Base-by-base conservation (phyloP, 139 green algal species). In the Chlorella sp. region DNA sequence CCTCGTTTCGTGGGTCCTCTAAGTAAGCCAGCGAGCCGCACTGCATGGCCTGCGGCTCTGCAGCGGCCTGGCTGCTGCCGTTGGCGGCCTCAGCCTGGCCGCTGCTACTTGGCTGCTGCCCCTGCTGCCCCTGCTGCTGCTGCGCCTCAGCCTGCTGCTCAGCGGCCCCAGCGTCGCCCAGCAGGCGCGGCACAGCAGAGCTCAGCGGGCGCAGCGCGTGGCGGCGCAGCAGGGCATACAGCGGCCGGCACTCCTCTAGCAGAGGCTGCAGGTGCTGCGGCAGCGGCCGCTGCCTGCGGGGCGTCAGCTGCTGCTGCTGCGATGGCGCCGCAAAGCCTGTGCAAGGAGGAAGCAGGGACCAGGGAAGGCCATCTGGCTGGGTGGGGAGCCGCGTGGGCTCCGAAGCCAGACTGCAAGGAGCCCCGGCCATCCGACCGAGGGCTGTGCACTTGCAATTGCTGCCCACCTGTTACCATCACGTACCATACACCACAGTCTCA, bases 211-310 rank as follows among this genome's bases (percentile, higher is more conserved):
- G 68, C 30, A 92, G 87, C 19, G 89, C 92, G 56, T 88, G 83
- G 24, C 69, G 56, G 30, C 79, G 46, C 73, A 94, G 88, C 51
- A 94, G 43, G 24, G 90, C 86, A 56, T 89, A 94, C 30, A 93
- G 82, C 36, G 92, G 84, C 46, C 88, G 87, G 88, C 92, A 95
- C 88, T 96, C 93, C 40, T 90, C 87, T 24, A 95, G 86, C 84
- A 96, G 83, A 20, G 88, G 88, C 67, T 89, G 86, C 20, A 94
- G 81, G 41, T 78, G 34, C 38, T 83, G 41, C 3, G 88, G 85
- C 68, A 95, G 73, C 14, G 88, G 87, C 82, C 84, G 41, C 58
- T 30, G 54, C 84, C 32, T 43, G 46, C 67, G 76, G 34, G 7
- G 43, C 76, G 51, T 2, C 74, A 54, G 41, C 43, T 40, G 43